These are phyloP conservation scores for Biscogniauxia mediterranea DNA, from an alignment of 2,329 filamentous ascomycete genomes.

Conservation along the genomic window DNA sequence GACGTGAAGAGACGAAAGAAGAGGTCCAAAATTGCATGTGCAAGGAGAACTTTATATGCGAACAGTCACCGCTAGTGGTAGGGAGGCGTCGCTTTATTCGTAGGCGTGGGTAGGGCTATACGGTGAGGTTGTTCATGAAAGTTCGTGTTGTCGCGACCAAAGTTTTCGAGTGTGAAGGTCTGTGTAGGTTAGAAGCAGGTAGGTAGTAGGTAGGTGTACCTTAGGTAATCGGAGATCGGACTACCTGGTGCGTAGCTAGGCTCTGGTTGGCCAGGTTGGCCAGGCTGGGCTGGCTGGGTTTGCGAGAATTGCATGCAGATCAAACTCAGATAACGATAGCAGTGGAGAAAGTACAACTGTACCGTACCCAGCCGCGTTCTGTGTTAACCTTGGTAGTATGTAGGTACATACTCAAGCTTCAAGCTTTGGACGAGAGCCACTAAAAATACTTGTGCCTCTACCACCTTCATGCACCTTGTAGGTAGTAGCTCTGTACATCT, in stretches of 20 bases:
- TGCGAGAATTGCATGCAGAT: background rate
- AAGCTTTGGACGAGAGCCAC: background rate
- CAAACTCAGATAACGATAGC: background rate
- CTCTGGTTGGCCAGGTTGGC: no score
- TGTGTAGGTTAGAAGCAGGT: no score
- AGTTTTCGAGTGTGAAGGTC: no score
- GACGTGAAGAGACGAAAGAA: background rate
- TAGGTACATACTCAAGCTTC: background rate
- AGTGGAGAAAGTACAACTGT: background rate
- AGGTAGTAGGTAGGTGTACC: background rate
- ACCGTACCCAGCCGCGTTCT: background rate
- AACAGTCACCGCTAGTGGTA: background rate
- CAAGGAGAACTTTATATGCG: background rate
- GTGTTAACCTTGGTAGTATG: background rate
- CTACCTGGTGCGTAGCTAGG: no score
- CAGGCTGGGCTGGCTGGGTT: background rate
- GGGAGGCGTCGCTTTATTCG: no score
- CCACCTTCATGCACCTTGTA: no score
- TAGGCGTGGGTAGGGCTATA: no score
- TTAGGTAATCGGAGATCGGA: background rate
- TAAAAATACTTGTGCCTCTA: no score
- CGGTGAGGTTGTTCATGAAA: no score
- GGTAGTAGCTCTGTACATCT: no score
- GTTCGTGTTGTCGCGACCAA: no score
- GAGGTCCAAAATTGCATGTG: background rate